Percentiles rank a stretch among this genome's conserved stretches.
Conservation (phyloP, 352 stramenopile genomes). For the Phytophthora tubulina region DNA sequence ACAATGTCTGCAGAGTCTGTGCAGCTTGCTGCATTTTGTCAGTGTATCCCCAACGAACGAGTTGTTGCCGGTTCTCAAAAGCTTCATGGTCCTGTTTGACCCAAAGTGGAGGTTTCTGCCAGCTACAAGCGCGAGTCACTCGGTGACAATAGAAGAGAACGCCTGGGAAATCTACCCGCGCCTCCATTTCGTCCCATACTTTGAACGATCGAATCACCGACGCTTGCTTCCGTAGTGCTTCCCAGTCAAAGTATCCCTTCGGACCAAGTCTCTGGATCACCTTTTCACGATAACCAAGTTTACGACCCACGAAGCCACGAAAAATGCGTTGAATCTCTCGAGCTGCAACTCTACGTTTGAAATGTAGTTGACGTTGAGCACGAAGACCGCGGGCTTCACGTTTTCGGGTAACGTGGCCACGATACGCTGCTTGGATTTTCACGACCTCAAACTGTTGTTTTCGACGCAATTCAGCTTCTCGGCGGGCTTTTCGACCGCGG, state of each 20-base stretch:
- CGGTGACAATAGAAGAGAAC: slow-evolving; percentile 83
- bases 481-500: slow-evolving; percentile 60
- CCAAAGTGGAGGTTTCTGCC: slow-evolving; percentile 76
- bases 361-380: slow-evolving; percentile 35
- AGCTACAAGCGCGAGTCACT: slow-evolving; percentile 71
- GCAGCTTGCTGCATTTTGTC: slow-evolving; percentile 60
- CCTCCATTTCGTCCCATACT: slow-evolving; percentile 82
- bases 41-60: slow-evolving; percentile 77
- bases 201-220: slow-evolving; percentile 55
- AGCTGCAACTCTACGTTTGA: slow-evolving; percentile 39
- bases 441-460: slow-evolving; percentile 49
- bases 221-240: slow-evolving; percentile 46
- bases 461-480: slow-evolving; percentile 42
- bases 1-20: slow-evolving; percentile 60
- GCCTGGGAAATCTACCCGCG: slow-evolving; percentile 49
- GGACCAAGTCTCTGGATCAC: slow-evolving; percentile 61
- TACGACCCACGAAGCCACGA: slow-evolving; percentile 57
- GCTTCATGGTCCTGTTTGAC: slow-evolving; percentile 46
- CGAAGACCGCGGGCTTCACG: slow-evolving; percentile 39
- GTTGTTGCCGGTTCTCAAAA: slow-evolving; percentile 61
- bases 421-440: slow-evolving; percentile 63
- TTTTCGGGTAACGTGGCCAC: slow-evolving; percentile 47
- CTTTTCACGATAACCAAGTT: slow-evolving; percentile 51
- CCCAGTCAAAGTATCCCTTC: slow-evolving; percentile 71
- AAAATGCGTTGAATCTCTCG: slow-evolving; percentile 66